A percentile compares a stretch with the other conserved stretches of the same genome.
phyloP scores from a whole-genome alignment of 805 yeast genomes.

The Ogataea haglerorum region DNA sequence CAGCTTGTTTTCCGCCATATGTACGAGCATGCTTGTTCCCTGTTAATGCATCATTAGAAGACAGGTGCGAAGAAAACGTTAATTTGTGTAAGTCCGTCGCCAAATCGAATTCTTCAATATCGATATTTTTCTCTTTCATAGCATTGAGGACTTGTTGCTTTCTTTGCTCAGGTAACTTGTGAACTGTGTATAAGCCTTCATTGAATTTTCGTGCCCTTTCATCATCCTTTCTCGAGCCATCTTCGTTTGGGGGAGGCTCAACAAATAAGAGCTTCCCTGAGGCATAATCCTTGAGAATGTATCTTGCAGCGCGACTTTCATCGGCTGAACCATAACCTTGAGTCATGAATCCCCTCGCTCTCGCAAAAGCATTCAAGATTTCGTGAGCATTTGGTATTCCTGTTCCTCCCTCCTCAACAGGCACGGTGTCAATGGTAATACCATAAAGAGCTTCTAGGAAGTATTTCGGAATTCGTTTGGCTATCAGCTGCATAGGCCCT shows the following conservation, averaged over 20 bases:
- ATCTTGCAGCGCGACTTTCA: slow-evolving; percentile 90
- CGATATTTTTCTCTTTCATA: slow-evolving; percentile 51
- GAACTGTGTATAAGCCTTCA: slow-evolving; percentile 64
- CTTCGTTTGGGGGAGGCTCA: slow-evolving; percentile 82
- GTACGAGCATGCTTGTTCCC: slow-evolving; percentile 44
- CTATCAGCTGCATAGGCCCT: slow-evolving; percentile 82
- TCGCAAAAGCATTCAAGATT: slow-evolving; percentile 84
- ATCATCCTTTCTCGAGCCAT: slow-evolving; percentile 47
- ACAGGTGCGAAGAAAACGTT: slow-evolving; percentile 77
- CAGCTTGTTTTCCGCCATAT: slow-evolving; percentile 83
- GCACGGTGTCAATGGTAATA: slow-evolving; percentile 75
- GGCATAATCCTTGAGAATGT: slow-evolving; percentile 90
- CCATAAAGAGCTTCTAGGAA: slow-evolving; percentile 91
- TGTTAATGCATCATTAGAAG: slow-evolving; percentile 41
- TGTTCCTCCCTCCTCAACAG: slow-evolving; percentile 81
- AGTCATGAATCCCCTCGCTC: slow-evolving; percentile 96
- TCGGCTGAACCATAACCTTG: slow-evolving; percentile 98
- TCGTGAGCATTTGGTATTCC: slow-evolving; percentile 91
- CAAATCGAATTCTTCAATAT: slow-evolving; percentile 54
- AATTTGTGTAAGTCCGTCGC: slow-evolving; percentile 66
- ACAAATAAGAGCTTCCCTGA: slow-evolving; percentile 83
- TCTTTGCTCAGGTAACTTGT: slow-evolving; percentile 67
- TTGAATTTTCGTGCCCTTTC: slow-evolving; percentile 68
- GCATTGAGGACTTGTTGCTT: slow-evolving; percentile 67
- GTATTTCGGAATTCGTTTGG: slow-evolving; percentile 84